Conservation (phyloP, 2,329 filamentous ascomycete species). For the Arachnomyces sp. region DNA sequence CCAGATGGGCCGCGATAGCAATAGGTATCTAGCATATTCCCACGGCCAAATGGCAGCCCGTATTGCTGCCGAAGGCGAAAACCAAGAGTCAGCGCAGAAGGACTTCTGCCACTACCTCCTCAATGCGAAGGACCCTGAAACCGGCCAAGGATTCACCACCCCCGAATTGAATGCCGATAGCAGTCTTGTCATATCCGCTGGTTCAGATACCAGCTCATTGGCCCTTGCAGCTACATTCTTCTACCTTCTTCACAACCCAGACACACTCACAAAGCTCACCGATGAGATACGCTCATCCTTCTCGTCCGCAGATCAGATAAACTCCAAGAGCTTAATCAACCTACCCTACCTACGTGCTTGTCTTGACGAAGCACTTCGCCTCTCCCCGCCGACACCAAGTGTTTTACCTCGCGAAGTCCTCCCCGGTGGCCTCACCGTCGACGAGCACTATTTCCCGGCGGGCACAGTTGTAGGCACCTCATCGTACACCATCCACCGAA, state of each 20-base stretch:
- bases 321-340: conserved; percentile 21
- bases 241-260: conserved; percentile 31
- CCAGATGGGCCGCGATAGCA: conserved; percentile 12
- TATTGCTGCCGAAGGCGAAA: conserved; percentile 21
- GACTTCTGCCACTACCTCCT: conserved; percentile 44
- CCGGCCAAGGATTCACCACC: conserved; percentile 35
- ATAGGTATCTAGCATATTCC: conserved; percentile 9
- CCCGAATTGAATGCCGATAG: conserved; percentile 43
- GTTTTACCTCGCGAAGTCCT: conserved; percentile 24
- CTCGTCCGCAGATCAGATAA: conserved; percentile 28
- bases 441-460: conserved; percentile 23
- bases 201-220: conserved; percentile 35
- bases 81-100: conserved; percentile 28
- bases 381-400: conserved; percentile 23
- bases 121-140: conserved; percentile 40
- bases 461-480: conserved; percentile 25
- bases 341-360: conserved; percentile 37
- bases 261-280: conserved; percentile 21
- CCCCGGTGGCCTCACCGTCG: conserved; percentile 22
- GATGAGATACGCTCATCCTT: conserved; percentile 29
- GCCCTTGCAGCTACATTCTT: conserved; percentile 30
- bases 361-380: conserved; percentile 30
- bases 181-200: conserved; percentile 43
- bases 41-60: conserved; percentile 36
- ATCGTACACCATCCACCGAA: conserved; percentile 28